phyloP scores from a whole-genome alignment of 805 yeast species.

The Saccharomycopsis fodiens region DNA sequence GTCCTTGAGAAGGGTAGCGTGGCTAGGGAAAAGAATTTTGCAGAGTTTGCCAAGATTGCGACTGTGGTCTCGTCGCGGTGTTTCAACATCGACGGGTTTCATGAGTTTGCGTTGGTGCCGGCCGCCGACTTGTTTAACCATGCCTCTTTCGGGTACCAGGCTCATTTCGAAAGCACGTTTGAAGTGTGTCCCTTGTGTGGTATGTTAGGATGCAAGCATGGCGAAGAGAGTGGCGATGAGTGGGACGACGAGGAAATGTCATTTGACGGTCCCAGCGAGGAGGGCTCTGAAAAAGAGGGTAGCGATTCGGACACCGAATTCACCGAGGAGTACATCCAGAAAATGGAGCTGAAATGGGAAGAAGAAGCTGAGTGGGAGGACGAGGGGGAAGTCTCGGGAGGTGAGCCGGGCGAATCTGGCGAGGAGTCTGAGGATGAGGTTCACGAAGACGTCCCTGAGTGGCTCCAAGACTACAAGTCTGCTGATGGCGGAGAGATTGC shows the following conservation, averaged over 20 bases:
- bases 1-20: constrained; percentile 7
- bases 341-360: constrained; percentile 19
- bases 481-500: constrained; percentile 25
- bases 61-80: constrained; percentile 39
- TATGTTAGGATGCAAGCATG: constrained; percentile 34
- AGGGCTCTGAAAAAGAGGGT: constrained; percentile 21
- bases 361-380: constrained; percentile 10
- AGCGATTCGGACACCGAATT: constrained; percentile 20
- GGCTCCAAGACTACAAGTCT: constrained; percentile 17
- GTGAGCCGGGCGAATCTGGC: background rate
- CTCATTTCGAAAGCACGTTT: constrained; percentile 18
- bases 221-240: constrained; percentile 22
- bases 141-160: constrained; percentile 20
- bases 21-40: too few relatives aligned
- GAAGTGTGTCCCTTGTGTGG: constrained; percentile 51
- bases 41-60: constrained; percentile 15
- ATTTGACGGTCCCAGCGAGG: constrained; percentile 21
- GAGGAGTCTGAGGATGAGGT: constrained; percentile 8
- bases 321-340: constrained; percentile 12
- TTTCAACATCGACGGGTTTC: constrained; percentile 63
- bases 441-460: constrained; percentile 9
- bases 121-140: constrained; percentile 90
- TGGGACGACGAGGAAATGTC: constrained; percentile 19
- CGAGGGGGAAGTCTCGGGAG: background rate
- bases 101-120: constrained; percentile 74